These are phyloP conservation scores for Podila verticillata DNA, from an alignment of 192 early-diverging fungal species.

Conservation along the genomic window DNA sequence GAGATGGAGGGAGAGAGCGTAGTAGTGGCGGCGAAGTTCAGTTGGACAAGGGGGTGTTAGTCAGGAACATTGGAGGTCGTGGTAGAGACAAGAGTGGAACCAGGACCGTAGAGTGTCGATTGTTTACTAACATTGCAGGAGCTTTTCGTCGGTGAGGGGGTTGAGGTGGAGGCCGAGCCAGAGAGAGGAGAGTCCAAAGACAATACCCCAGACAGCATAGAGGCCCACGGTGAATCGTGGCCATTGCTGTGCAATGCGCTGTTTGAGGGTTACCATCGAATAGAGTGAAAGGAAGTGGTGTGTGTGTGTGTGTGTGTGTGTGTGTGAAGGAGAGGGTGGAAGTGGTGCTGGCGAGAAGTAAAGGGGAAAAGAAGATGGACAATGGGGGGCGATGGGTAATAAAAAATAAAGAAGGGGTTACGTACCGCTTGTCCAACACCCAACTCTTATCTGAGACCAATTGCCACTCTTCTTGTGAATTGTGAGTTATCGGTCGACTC, in stretches of 20 bases:
- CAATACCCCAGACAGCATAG: conserved; percentile 9
- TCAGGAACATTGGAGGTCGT: no score
- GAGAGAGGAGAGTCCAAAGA: not conserved
- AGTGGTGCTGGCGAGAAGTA: not conserved
- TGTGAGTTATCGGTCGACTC: no score
- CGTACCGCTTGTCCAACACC: no score
- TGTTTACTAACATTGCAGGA: not conserved
- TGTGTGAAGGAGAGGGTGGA: not conserved
- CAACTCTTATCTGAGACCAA: no score
- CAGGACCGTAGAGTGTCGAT: not conserved
- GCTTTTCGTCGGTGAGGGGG: not conserved
- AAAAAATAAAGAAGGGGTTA: no score
- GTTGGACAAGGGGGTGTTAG: no score
- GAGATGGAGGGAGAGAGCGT: no score
- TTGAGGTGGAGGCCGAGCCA: conserved; percentile 10
- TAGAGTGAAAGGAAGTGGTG: not conserved
- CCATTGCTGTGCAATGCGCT: conserved; percentile 15
- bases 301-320: not conserved
- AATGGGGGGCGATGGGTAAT: no score
- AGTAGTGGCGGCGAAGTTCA: no score
- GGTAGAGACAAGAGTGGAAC: not conserved
- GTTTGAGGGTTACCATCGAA: not conserved
- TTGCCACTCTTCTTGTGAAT: no score
- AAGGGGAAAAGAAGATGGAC: not conserved
- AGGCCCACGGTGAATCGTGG: conserved; percentile 2